These are phyloP conservation scores for Jatropha podagrica DNA, from an alignment of 441 rosid species.

Conservation along the genomic window DNA sequence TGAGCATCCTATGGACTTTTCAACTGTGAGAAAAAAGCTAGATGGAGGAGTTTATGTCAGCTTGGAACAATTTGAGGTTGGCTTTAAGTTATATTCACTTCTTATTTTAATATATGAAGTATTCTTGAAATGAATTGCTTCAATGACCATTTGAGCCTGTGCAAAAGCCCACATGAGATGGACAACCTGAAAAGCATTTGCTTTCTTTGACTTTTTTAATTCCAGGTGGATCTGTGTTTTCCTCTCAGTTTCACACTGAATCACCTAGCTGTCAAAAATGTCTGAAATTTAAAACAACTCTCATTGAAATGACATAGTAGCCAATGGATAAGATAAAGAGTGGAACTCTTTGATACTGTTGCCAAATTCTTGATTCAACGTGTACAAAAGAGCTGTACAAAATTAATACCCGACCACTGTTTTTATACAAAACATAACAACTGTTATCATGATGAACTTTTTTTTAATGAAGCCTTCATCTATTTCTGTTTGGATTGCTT, in stretches of 20 bases:
- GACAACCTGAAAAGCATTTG: not conserved
- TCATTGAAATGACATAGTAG: not conserved
- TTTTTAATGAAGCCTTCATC: not conserved
- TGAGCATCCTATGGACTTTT: constrained; percentile 82
- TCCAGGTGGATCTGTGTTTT: not conserved
- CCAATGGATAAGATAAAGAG: not conserved
- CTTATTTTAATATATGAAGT: constrained; percentile 8
- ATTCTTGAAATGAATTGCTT: not conserved
- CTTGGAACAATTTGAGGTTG: constrained; percentile 85
- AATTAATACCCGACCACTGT: not conserved
- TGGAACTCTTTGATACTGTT: not conserved
- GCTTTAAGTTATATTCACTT: constrained; percentile 20
- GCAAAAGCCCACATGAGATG: not conserved
- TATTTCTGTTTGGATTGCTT: not conserved
- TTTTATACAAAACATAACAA: not conserved
- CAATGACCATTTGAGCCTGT: not conserved
- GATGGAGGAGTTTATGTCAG: constrained; percentile 54
- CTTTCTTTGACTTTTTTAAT: not conserved
- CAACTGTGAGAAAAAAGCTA: constrained; percentile 67
- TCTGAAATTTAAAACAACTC: not conserved
- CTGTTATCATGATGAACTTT: not conserved
- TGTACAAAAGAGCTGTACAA: not conserved
- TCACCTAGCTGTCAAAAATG: not conserved
- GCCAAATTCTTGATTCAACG: not conserved
- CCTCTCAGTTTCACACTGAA: not conserved